Conservation (phyloP, 2,329 filamentous ascomycete genomes). For the Fusarium haematococcum region DNA sequence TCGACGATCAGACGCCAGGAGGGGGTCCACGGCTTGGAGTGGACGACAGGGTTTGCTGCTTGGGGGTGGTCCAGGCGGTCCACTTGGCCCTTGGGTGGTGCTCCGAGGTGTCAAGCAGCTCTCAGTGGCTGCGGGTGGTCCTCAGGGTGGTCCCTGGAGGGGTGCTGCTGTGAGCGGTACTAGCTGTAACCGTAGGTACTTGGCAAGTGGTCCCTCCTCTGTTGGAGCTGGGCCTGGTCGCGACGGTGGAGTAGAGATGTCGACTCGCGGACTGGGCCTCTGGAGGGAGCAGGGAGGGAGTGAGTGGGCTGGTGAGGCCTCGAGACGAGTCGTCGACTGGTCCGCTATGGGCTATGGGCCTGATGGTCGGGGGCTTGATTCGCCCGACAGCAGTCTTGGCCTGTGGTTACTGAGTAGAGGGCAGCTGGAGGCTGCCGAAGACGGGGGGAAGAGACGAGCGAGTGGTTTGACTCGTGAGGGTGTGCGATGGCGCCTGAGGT, state of each 20-base stretch:
- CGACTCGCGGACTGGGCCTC: conserved; percentile 11
- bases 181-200: conserved; percentile 20
- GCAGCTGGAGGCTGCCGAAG: conserved; percentile 21
- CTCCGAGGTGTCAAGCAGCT: conserved; percentile 23
- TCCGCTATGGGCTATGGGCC: conserved; percentile 26
- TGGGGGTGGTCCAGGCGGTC: conserved; percentile 40
- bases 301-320: conserved; percentile 31
- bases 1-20: conserved; percentile 45
- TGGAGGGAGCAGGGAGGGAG: not conserved
- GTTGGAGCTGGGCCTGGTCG: conserved; percentile 31
- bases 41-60: conserved; percentile 35
- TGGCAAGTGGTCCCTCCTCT: conserved; percentile 33
- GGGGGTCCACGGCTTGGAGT: conserved; percentile 39
- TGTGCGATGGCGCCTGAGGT: conserved; percentile 29
- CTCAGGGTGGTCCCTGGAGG: conserved; percentile 39
- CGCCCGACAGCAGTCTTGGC: conserved; percentile 7
- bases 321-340: conserved; percentile 37
- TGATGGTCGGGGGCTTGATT: conserved; percentile 19
- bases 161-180: conserved; percentile 36
- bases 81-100: conserved; percentile 41
- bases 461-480: conserved; percentile 38
- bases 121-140: conserved; percentile 37
- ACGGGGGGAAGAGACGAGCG: conserved; percentile 16
- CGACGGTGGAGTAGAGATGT: conserved; percentile 16
- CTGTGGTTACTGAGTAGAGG: conserved; percentile 20